Evolutionary conservation across 768 basidiomycete species (phyloP).

Genomic region (Leucogyrophana mollusca): DNA sequence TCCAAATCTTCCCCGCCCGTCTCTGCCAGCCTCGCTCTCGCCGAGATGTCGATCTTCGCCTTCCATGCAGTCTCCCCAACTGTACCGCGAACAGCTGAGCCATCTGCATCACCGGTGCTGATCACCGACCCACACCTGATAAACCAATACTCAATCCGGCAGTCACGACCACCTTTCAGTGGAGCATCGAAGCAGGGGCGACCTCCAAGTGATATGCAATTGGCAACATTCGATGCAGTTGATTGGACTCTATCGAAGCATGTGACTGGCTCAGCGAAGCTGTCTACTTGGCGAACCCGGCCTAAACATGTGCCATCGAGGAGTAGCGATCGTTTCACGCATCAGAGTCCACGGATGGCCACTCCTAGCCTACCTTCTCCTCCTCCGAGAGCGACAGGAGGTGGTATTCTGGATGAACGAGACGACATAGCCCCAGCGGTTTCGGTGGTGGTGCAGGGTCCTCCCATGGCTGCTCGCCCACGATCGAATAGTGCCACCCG

Average conservation of each 20-base stretch:
- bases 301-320: slow-evolving; percentile 19
- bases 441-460: not conserved
- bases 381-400: slow-evolving; percentile 15
- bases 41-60: slow-evolving; percentile 59
- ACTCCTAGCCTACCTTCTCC: slow-evolving; percentile 13
- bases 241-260: slow-evolving; percentile 60
- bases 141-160: slow-evolving; percentile 49
- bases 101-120: slow-evolving; percentile 61
- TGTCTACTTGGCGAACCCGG: slow-evolving; percentile 64
- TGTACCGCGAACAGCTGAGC: slow-evolving; percentile 6
- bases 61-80: slow-evolving; percentile 34
- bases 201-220: slow-evolving; percentile 18
- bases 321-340: slow-evolving; percentile 6
- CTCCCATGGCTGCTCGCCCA: slow-evolving; percentile 2
- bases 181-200: slow-evolving; percentile 11
- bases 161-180: slow-evolving; percentile 39
- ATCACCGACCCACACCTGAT: slow-evolving; percentile 71
- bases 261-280: slow-evolving; percentile 43
- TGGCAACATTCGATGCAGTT: slow-evolving; percentile 57
- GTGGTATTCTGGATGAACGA: slow-evolving; percentile 18
- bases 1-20: slow-evolving; percentile 5
- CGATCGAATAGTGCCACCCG: slow-evolving; percentile 6
- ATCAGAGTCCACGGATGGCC: slow-evolving; percentile 16
- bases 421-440: not conserved
- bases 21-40: slow-evolving; percentile 19